Evolutionary conservation across 345 rosid species (phyloP).

Genomic region (Streptanthus diversifolius): DNA sequence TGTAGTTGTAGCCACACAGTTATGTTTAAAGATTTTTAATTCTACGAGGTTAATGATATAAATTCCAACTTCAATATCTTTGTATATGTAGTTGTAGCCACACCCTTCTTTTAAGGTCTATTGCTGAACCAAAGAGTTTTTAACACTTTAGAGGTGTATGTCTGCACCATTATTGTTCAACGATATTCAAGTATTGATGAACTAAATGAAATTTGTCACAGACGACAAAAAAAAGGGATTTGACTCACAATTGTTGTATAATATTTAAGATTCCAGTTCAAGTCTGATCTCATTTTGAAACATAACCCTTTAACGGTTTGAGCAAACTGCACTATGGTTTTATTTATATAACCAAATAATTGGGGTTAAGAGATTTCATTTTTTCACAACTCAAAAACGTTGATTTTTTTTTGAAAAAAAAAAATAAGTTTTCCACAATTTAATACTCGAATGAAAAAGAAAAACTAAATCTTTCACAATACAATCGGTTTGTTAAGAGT

Average conservation of each 20-base stretch:
- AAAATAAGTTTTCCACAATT: neutral
- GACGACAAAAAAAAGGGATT: too few relatives aligned
- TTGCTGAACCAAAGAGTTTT: neutral
- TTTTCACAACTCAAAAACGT: neutral
- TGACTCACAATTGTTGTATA: too few relatives aligned
- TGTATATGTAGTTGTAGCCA: neutral
- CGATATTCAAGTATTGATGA: too few relatives aligned
- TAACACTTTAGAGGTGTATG: neutral
- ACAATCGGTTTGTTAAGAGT: neutral
- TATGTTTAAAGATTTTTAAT: slow-evolving; percentile 9
- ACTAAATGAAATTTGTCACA: too few relatives aligned
- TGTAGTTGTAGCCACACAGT: slow-evolving; percentile 33
- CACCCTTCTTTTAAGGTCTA: neutral
- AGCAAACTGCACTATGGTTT: neutral
- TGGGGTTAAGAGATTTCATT: neutral
- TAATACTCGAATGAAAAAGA: neutral
- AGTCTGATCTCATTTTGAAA: neutral
- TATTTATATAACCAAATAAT: neutral
- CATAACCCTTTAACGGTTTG: neutral
- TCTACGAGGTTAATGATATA: slow-evolving; percentile 27
- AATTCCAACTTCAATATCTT: slow-evolving; percentile 5
- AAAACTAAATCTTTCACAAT: neutral
- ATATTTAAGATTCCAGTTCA: too few relatives aligned
- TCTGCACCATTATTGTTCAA: too few relatives aligned
- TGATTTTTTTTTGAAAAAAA: neutral